Evolutionary conservation across 176 grass and related monocot genomes (phyloP).

Genomic region (Areca catechu): DNA sequence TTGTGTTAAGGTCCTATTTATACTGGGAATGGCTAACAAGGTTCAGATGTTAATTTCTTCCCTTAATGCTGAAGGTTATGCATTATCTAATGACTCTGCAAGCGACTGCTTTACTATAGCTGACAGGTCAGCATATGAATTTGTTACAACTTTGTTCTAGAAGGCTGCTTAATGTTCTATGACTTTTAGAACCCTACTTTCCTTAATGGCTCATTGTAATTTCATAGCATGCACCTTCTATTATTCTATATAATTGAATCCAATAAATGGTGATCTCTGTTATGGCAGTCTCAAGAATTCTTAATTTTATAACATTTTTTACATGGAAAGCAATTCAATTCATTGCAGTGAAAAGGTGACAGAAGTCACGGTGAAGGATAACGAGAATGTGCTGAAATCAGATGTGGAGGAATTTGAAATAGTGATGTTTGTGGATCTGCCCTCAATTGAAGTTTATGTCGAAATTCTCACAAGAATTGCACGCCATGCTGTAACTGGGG

Average conservation of each 20-base stretch:
- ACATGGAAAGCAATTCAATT: too few species aligned
- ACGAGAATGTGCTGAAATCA: constrained; percentile 26
- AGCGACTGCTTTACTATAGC: constrained; percentile 44
- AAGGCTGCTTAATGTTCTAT: too few species aligned
- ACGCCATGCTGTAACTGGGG: constrained; percentile 33
- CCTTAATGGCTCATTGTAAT: too few species aligned
- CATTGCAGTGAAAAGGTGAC: constrained; percentile 41
- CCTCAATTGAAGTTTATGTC: constrained; percentile 49
- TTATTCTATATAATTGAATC: too few species aligned
- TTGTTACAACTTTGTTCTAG: too few species aligned
- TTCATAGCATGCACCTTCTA: too few species aligned
- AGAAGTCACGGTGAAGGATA: constrained; percentile 44
- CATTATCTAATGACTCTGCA: constrained; percentile 22
- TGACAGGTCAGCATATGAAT: constrained; percentile 28
- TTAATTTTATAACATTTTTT: too few species aligned
- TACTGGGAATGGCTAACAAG: constrained; percentile 29
- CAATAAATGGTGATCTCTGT: too few species aligned
- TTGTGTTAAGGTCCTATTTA: constrained; percentile 44
- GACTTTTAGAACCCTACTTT: too few species aligned
- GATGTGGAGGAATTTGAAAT: constrained; percentile 44
- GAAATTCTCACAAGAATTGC: constrained; percentile 32
- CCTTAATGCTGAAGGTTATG: constrained; percentile 34
- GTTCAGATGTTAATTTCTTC: constrained; percentile 18
- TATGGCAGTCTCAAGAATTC: too few species aligned
- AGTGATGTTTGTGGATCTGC: constrained; percentile 40